Evolutionary conservation across 108 stramenopile species (phyloP).

Genomic region (Aureococcus anophagefferens): DNA sequence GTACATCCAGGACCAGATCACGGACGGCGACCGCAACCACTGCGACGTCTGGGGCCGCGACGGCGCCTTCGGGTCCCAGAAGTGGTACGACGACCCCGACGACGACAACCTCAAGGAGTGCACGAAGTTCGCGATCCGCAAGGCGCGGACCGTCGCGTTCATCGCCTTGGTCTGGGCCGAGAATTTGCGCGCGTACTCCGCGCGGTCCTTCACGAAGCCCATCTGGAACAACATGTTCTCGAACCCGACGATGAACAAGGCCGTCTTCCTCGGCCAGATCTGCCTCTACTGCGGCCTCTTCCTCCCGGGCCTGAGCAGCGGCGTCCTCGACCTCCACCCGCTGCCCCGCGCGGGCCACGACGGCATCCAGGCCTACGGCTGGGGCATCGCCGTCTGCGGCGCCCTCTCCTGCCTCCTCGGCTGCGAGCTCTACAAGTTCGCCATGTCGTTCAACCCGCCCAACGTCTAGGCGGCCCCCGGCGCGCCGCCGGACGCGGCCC

Average conservation of each 20-base stretch:
- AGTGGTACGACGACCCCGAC: background rate
- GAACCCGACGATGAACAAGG: conserved; percentile 1
- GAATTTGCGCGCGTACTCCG: conserved; percentile 2
- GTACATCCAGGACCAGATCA: background rate
- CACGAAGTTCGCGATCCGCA: background rate
- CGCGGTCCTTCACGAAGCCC: background rate
- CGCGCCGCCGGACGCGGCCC: too few species aligned
- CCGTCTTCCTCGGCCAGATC: background rate
- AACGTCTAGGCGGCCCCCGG: too few species aligned
- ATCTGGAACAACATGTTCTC: background rate
- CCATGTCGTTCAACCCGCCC: too few species aligned
- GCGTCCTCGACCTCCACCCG: background rate
- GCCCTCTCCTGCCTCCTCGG: background rate
- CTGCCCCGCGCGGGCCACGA: background rate
- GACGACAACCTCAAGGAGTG: background rate
- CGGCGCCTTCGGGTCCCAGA: too few species aligned
- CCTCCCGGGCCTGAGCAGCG: conserved; percentile 1
- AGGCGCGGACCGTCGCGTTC: conserved; percentile 9
- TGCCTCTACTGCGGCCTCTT: background rate
- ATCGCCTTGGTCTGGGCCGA: conserved; percentile 4
- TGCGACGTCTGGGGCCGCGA: background rate
- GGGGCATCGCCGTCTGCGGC: background rate
- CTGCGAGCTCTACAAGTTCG: background rate
- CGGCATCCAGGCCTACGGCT: background rate
- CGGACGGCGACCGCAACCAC: too few species aligned